These are phyloP conservation scores for Hericium alpestre DNA, from an alignment of 768 basidiomycete species.

Conservation along the genomic window DNA sequence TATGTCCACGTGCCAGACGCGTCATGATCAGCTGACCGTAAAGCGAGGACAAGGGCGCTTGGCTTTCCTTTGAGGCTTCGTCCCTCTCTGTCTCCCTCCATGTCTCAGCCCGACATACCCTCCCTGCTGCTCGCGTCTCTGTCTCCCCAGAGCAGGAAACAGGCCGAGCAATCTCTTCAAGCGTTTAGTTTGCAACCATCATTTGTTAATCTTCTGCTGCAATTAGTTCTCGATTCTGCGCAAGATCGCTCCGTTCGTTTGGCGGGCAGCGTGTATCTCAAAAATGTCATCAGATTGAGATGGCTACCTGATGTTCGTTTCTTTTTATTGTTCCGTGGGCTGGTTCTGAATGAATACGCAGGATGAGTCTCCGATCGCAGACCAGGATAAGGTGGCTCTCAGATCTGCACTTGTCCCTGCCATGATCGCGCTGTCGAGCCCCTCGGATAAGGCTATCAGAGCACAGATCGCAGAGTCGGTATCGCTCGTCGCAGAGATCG, in stretches of 20 bases:
- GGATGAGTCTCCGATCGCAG: constrained; percentile 64
- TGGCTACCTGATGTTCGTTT: constrained; percentile 71
- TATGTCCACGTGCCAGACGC: not conserved
- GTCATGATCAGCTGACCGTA: not conserved
- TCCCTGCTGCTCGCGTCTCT: constrained; percentile 64
- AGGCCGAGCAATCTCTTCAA: constrained; percentile 71
- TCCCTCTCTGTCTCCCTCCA: not conserved
- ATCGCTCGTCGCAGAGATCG: constrained; percentile 79
- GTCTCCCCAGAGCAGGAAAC: constrained; percentile 56
- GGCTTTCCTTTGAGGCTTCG: not conserved
- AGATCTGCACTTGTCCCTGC: constrained; percentile 76
- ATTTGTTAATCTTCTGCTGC: constrained; percentile 71
- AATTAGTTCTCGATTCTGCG: constrained; percentile 62
- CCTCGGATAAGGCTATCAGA: constrained; percentile 61
- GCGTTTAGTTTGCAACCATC: constrained; percentile 59
- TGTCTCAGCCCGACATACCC: constrained; percentile 54
- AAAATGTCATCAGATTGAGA: constrained; percentile 77
- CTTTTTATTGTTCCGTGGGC: not conserved
- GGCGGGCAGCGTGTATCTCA: constrained; percentile 82
- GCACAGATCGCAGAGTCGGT: constrained; percentile 90
- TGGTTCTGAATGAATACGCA: constrained; percentile 17
- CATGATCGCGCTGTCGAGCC: constrained; percentile 77
- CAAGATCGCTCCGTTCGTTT: constrained; percentile 63
- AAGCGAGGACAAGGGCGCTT: not conserved
- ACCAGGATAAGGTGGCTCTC: constrained; percentile 62